These are phyloP conservation scores for Mallotus nudiflorus DNA, from an alignment of 345 rosid species.

Conservation along the genomic window DNA sequence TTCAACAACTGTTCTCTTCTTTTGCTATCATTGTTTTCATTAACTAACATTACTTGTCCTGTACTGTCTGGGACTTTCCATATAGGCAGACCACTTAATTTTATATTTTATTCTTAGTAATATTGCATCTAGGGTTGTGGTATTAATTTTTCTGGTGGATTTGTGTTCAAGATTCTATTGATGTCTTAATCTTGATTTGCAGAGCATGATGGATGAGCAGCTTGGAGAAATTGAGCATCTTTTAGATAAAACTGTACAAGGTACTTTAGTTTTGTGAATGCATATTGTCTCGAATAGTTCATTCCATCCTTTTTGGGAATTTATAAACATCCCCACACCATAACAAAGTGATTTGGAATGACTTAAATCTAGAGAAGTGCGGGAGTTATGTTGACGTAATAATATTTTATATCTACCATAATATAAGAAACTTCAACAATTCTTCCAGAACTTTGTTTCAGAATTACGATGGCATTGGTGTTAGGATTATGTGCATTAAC, in stretches of 20 bases:
- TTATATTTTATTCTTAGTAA: not conserved
- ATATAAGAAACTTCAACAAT: not conserved
- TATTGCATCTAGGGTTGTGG: not conserved
- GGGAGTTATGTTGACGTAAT: no score
- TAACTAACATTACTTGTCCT: not conserved
- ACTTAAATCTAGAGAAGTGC: no score
- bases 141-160: constrained; percentile 9
- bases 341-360: no score
- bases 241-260: constrained; percentile 83
- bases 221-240: constrained; percentile 66
- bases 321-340: no score
- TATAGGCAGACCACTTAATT: not conserved
- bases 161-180: constrained; percentile 7
- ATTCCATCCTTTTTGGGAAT: no score
- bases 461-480: constrained; percentile 1
- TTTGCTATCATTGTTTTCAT: not conserved
- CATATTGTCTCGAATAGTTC: not conserved
- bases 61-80: not conserved
- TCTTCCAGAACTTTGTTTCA: not conserved
- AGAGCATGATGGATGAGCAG: constrained; percentile 59
- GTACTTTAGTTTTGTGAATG: constrained; percentile 33
- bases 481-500: not conserved
- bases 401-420: not conserved
- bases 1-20: not conserved
- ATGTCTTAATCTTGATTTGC: constrained; percentile 27